phyloP scores from a whole-genome alignment of 164 flowering plant species.

The Amborella trichopoda region DNA sequence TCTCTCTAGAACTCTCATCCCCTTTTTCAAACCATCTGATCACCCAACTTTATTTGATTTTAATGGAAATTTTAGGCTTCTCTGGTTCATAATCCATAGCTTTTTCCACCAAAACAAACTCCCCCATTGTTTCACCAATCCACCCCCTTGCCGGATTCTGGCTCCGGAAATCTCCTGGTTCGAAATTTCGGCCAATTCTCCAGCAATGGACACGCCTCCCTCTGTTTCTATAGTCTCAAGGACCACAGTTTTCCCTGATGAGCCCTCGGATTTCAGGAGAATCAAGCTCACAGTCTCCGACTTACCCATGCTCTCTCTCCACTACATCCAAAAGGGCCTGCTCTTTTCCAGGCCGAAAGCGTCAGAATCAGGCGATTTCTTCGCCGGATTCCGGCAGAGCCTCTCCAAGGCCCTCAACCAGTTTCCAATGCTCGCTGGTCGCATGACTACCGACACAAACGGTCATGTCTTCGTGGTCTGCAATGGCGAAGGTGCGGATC shows the following conservation, averaged over 20 bases:
- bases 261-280: constrained; percentile 13
- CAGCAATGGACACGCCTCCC: too few relatives aligned
- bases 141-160: too few relatives aligned
- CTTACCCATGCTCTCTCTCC: constrained; percentile 90
- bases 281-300: constrained; percentile 70
- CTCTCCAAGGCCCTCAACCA: constrained; percentile 51
- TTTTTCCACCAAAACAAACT: too few relatives aligned
- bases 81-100: too few relatives aligned
- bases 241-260: constrained; percentile 34
- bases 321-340: constrained; percentile 83
- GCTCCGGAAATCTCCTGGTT: too few relatives aligned
- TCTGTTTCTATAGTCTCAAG: constrained; percentile 32
- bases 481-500: constrained; percentile 64
- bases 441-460: constrained; percentile 34
- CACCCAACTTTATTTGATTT: too few relatives aligned
- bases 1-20: too few relatives aligned
- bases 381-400: constrained; percentile 29
- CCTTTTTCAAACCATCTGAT: too few relatives aligned
- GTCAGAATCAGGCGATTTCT: constrained; percentile 17
- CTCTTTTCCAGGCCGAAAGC: constrained; percentile 34
- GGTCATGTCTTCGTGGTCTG: constrained; percentile 51
- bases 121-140: too few relatives aligned
- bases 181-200: too few relatives aligned
- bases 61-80: too few relatives aligned
- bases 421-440: constrained; percentile 81